Percentiles rank a stretch among this genome's conserved stretches.
phyloP scores from a whole-genome alignment of 202 grass and related monocot genomes.

The Panicum virgatum region DNA sequence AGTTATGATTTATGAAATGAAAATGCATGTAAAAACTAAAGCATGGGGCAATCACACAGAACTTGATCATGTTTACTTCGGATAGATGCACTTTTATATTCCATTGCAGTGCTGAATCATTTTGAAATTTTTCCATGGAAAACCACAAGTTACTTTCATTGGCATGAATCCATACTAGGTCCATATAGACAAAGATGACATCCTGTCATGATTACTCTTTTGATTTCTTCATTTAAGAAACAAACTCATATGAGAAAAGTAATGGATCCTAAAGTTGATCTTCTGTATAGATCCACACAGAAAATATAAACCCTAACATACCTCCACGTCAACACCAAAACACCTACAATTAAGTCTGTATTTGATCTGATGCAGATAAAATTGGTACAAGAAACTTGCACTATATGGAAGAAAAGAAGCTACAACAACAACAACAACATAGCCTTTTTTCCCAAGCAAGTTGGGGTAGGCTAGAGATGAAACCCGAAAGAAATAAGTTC shows the following conservation, averaged over 20 bases:
- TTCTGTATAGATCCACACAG: not conserved
- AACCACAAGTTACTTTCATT: not conserved
- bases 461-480: too few relatives aligned
- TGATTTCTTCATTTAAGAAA: not conserved
- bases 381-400: not conserved
- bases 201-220: not conserved
- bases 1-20: conserved; percentile 1
- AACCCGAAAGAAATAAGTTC: too few relatives aligned
- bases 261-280: not conserved
- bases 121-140: too few relatives aligned
- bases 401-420: too few relatives aligned
- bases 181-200: not conserved
- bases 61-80: not conserved
- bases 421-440: too few relatives aligned
- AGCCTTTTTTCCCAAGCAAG: too few relatives aligned
- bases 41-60: not conserved
- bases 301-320: not conserved
- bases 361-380: not conserved
- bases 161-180: not conserved
- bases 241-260: not conserved
- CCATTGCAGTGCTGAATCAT: not conserved
- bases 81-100: not conserved
- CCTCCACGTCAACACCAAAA: not conserved
- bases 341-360: not conserved
- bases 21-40: not conserved